Base-by-base conservation (phyloP, 768 basidiomycete genomes). In the Suillus cothurnatus region DNA sequence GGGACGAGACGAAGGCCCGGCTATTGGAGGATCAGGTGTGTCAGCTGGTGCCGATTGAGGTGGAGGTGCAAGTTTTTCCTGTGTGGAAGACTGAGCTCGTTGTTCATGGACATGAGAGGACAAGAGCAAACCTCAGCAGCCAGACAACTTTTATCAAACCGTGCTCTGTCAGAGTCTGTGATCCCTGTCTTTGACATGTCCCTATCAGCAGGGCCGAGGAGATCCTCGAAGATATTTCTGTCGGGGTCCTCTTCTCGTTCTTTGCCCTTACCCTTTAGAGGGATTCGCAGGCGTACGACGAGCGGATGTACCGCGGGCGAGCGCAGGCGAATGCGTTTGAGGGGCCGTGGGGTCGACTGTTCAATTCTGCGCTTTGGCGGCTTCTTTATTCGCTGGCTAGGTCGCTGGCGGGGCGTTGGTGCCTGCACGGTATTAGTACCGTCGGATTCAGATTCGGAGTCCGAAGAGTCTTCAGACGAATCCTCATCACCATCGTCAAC, bases 161-260 rank as follows among this genome's bases (percentile, higher is more conserved):
- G 82, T 57, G 81, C 73, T 71, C 90, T 88, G 75, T 97, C 95
- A 6, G 70, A 68, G 36, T 78, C 76, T 4, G 77, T 74, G 32
- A 96, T 90, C 0, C 75, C 74, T 9, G 95, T 94, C 72, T 86
- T 88, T 26, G 81, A 78, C 52, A 84, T 89, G 72, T 94, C 93
- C 41, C 93, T 86, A 62, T 97, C 91, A 21, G 81, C 81, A 2
- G 81, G 76, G 17, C 76, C 77, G 41, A 99, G 81, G 47, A 97
- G 82, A 26, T 95, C 95, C 56, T 97, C 95, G 72, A 96, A 98
- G 59, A 95, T 81, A 31, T 89, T 88, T 50, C 79, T 76, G 14
- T 77, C 75, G 32, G 81, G 79, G 8, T 89, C 89, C 11, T 89
- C 88, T 62, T 93, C 90, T 21, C 84, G 83, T 47, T 88, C 88